Evolutionary conservation across 1,284 basidiomycete species (phyloP), one percentile per base, ranked within the genome.

Genomic region (Chondrostereum purpureum): DNA sequence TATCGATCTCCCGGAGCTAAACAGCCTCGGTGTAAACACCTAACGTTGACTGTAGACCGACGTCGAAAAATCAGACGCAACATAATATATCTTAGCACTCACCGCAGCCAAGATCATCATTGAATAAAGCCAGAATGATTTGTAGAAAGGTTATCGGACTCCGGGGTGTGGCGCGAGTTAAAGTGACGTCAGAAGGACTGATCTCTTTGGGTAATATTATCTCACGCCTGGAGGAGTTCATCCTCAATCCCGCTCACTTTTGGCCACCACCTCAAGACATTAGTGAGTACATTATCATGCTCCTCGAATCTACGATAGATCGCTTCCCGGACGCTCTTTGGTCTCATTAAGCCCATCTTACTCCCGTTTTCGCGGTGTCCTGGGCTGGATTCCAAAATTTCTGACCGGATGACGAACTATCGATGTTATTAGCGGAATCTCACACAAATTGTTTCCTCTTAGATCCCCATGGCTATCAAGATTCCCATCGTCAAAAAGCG

Each of bases 401-500:
- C 27, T n/a, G 8, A 31, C 27, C 27, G 27, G 27, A 31, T 31
- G 27, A 31, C 27, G 8, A 8, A n/a, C n/a, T n/a, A n/a, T n/a
- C n/a, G n/a, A n/a, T n/a, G n/a, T n/a, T n/a, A n/a, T n/a, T n/a
- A n/a, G n/a, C n/a, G n/a, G n/a, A n/a, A n/a, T n/a, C n/a, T n/a
- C n/a, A n/a, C n/a, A n/a, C n/a, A n/a, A n/a, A n/a, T n/a, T n/a
- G n/a, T n/a, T n/a, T 37, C 44, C 49, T 51, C 44, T 50, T 31
- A 31, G 27, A 31, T n/a, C 27, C 8, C 27, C 27, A 31, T 31
- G 88, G 83, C 77, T 71, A 67, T 87, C 73, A 88, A 83, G 73
- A 87, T 89, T 55, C 85, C 85, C 57, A 92, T 95, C 67, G 80
- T 96, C 71, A 95, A 95, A 80, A 97, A 97, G 78, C 87, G 91